Evolutionary conservation across 2,329 filamentous ascomycete species (phyloP), one percentile per base, ranked within the genome.

Genomic region (Neonectria hederae): DNA sequence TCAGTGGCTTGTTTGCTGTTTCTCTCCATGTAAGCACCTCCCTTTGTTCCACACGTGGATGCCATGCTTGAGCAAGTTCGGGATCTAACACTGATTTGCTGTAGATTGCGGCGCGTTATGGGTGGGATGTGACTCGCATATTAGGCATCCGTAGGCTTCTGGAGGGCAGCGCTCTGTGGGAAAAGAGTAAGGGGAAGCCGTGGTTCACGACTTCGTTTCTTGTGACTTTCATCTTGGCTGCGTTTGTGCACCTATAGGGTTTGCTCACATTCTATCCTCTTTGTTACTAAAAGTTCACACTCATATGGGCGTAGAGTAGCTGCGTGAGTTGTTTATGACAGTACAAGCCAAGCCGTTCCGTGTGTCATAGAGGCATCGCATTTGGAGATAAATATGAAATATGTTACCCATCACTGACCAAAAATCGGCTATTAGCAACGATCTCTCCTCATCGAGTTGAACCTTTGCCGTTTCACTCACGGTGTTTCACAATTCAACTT

Each of bases 171-270:
- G 76, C 79, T 17, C 71, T 87, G 45, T 76, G 84, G 49, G 82
- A 82, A 5, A 80, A 84, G 49, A 78, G 90, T 57, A 82, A 85
- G 70, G 82, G 85, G 65, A 86, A 89, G 69, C 84, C 87, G 2
- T 86, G 86, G 19, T 90, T 92, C 75, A 91, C 90, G 74, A 75
- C 89, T 22, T 88, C 89, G 3, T 94, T 94, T 76, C 87, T 89
- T n/a, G 74, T 87, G 45, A 91, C 91, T 28, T 94, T 94, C 79
- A 86, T 90, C 26, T 78, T 94, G 73, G 90, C 90, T 54, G 79
- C 79, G 14, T 78, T 81, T 70, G 76, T 77, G 59, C 76, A 72
- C 54, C 84, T 90, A 62, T 88, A 80, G 70, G 48, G 45, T 45
- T 52, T 19, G 55, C 28, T 49, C 51, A 46, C 86, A 59, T 48